Percentiles rank a stretch among this genome's conserved stretches.
phyloP scores from a whole-genome alignment of 1,284 basidiomycete genomes.

The Marasmius sp. region DNA sequence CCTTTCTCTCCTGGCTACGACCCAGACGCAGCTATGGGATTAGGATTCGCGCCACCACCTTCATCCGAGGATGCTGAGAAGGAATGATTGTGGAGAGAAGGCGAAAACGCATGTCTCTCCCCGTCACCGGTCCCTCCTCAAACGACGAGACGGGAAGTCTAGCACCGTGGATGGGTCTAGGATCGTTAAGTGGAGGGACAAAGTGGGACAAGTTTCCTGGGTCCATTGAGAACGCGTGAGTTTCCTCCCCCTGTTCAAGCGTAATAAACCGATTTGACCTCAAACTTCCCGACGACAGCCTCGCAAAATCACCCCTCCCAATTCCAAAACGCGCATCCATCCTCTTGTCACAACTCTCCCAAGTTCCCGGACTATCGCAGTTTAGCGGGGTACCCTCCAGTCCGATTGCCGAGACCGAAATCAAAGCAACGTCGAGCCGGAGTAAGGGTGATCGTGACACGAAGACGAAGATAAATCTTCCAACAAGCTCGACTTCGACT shows the following conservation, averaged over 20 bases:
- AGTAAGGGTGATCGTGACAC: neutral
- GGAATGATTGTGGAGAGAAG: no score
- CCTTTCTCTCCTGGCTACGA: neutral
- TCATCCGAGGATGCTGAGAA: no score
- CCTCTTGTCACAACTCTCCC: conserved; percentile 13
- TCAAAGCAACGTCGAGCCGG: neutral
- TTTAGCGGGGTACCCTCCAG: neutral
- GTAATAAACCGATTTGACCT: no score
- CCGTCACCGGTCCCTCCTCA: neutral
- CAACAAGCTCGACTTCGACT: neutral
- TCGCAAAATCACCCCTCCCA: neutral
- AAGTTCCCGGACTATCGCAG: neutral
- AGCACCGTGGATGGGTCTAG: neutral
- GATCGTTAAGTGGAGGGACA: no score
- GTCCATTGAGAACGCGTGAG: no score
- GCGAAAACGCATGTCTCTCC: neutral
- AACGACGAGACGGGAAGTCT: neutral
- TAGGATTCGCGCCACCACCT: no score
- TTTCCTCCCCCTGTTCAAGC: no score
- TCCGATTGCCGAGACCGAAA: neutral
- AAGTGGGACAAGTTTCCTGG: no score
- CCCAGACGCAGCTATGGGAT: no score
- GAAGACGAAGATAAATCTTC: no score
- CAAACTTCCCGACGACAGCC: neutral
- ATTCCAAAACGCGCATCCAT: conserved; percentile 17